Conservation (phyloP, 768 basidiomycete species). For the Leucosporidium creatinivorum region DNA sequence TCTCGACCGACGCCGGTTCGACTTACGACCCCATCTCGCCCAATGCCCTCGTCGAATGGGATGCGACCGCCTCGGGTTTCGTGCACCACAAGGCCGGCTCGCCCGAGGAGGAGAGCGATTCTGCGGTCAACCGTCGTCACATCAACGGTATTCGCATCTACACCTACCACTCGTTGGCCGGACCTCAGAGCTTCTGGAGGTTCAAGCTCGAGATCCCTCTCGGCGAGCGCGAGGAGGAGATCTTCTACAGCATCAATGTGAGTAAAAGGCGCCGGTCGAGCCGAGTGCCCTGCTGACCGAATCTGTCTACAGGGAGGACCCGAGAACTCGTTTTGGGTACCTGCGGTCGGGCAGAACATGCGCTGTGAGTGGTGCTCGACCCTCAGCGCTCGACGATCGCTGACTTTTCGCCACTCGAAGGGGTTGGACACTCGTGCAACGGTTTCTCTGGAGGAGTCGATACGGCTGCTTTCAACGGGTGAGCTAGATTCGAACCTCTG, state of each 20-base stretch:
- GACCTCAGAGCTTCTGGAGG: conserved; percentile 88
- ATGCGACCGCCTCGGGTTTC: conserved; percentile 48
- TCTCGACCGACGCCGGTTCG: conserved; percentile 74
- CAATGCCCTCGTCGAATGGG: conserved; percentile 63
- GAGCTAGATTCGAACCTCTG: conserved; percentile 47
- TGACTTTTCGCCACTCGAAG: background rate
- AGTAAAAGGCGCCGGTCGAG: too few species aligned
- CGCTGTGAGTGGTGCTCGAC: conserved; percentile 47
- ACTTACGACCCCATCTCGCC: conserved; percentile 64
- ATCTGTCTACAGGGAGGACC: conserved; percentile 39
- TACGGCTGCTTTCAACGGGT: conserved; percentile 50
- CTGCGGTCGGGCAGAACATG: conserved; percentile 73
- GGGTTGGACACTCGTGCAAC: conserved; percentile 84
- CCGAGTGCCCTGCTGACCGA: too few species aligned
- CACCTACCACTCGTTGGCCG: conserved; percentile 42
- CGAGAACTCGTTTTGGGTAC: conserved; percentile 71
- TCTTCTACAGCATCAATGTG: conserved; percentile 74
- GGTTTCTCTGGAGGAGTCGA: conserved; percentile 67
- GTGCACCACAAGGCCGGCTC: background rate
- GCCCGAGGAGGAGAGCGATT: background rate
- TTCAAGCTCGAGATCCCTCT: conserved; percentile 80
- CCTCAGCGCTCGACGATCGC: background rate
- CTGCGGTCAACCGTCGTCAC: conserved; percentile 8
- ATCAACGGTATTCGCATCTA: conserved; percentile 37
- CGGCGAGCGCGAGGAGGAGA: conserved; percentile 59